phyloP scores from a whole-genome alignment of 1,139 yeast species.

The Keqinozyma sinolaborantium region DNA sequence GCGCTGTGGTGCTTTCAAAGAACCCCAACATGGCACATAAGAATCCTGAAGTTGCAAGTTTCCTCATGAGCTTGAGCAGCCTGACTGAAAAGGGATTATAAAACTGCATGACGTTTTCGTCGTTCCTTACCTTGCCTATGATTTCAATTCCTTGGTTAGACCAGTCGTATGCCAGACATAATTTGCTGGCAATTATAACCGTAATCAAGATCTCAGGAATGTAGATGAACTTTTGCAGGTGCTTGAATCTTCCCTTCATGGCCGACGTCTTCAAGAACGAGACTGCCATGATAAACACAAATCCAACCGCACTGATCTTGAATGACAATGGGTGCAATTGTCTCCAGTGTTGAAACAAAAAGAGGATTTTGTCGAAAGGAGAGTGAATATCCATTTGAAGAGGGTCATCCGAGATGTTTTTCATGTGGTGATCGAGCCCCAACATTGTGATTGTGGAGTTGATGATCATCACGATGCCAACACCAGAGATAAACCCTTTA shows the following conservation, averaged over 20 bases:
- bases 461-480: slow-evolving; percentile 86
- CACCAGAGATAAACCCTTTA: slow-evolving; percentile 88
- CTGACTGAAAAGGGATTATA: slow-evolving; percentile 31
- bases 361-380: slow-evolving; percentile 66
- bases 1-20: slow-evolving; percentile 92
- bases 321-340: slow-evolving; percentile 53
- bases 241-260: slow-evolving; percentile 10
- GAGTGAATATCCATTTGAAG: slow-evolving; percentile 61
- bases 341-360: slow-evolving; percentile 37
- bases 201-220: slow-evolving; percentile 84
- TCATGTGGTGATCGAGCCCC: slow-evolving; percentile 51
- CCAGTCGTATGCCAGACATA: slow-evolving; percentile 56
- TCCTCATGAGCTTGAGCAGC: slow-evolving; percentile 31
- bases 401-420: slow-evolving; percentile 31
- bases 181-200: slow-evolving; percentile 58
- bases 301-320: slow-evolving; percentile 47
- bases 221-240: slow-evolving; percentile 35
- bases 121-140: slow-evolving; percentile 59
- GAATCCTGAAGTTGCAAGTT: slow-evolving; percentile 56
- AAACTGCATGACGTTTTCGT: slow-evolving; percentile 17
- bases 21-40: slow-evolving; percentile 86
- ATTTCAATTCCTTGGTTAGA: slow-evolving; percentile 58
- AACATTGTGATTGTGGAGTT: slow-evolving; percentile 72
- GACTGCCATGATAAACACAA: slow-evolving; percentile 37
- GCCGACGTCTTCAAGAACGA: slow-evolving; percentile 40